Conservation (phyloP, 805 yeast species). For the Candida nitratophila region DNA sequence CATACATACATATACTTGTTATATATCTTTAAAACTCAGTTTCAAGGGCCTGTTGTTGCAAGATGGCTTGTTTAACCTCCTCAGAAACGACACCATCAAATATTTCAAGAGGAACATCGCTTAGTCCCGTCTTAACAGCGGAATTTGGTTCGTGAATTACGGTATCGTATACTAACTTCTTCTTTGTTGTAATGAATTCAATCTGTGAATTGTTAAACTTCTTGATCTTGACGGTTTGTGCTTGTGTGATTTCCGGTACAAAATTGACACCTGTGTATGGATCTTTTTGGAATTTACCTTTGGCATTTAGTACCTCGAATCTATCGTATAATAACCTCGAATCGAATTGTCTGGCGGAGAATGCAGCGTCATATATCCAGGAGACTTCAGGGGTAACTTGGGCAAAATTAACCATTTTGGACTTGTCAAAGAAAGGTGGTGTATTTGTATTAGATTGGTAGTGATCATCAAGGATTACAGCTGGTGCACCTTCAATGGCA, state of each 20-base stretch:
- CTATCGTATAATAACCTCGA: constrained; percentile 52
- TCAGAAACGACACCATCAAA: constrained; percentile 54
- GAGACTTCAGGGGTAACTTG: constrained; percentile 38
- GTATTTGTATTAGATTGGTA: constrained; percentile 1
- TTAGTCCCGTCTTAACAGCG: constrained; percentile 56
- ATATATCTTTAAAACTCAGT: constrained; percentile 1
- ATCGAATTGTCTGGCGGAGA: constrained; percentile 71
- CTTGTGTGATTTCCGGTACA: constrained; percentile 71
- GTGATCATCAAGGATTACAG: constrained; percentile 7
- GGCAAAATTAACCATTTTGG: neutral
- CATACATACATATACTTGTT: neutral
- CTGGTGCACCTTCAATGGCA: constrained; percentile 59
- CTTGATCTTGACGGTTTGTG: constrained; percentile 34
- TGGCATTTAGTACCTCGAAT: constrained; percentile 36
- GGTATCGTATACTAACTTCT: constrained; percentile 40
- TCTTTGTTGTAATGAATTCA: constrained; percentile 5
- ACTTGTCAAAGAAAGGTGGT: neutral
- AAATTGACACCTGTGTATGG: constrained; percentile 79
- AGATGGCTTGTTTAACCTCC: constrained; percentile 51
- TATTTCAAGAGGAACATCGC: constrained; percentile 48
- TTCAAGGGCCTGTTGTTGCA: constrained; percentile 53
- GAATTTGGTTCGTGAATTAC: constrained; percentile 31
- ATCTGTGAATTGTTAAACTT: constrained; percentile 9
- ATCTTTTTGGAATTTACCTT: constrained; percentile 54
- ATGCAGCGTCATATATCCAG: constrained; percentile 82